Evolutionary conservation across 176 grass and related monocot species (phyloP).

Genomic region (Carex parvula): DNA sequence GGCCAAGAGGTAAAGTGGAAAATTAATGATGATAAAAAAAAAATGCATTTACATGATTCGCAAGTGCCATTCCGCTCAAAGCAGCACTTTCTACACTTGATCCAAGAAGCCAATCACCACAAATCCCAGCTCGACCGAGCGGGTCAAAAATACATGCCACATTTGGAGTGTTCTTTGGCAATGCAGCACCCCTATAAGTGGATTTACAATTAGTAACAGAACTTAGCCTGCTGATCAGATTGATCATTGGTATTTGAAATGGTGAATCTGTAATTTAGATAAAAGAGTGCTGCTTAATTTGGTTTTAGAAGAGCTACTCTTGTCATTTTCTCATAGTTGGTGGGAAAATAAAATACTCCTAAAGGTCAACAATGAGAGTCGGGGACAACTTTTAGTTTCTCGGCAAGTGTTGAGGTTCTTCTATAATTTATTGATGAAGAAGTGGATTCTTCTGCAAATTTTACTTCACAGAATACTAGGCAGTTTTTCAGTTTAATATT

Average conservation of each 20-base stretch:
- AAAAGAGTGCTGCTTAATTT: neutral
- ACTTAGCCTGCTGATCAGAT: slow-evolving; percentile 9
- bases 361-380: neutral
- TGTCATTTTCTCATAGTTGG: neutral
- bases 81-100: slow-evolving; percentile 80
- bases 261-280: neutral
- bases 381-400: neutral
- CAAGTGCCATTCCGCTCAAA: slow-evolving; percentile 76
- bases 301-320: neutral
- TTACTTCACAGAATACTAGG: neutral
- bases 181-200: slow-evolving; percentile 73
- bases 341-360: neutral
- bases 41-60: slow-evolving; percentile 55
- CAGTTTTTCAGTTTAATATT: neutral
- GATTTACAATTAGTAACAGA: slow-evolving; percentile 1
- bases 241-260: slow-evolving; percentile 7
- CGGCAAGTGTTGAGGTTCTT: neutral
- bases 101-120: slow-evolving; percentile 89
- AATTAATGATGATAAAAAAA: neutral
- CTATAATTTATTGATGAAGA: neutral
- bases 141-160: slow-evolving; percentile 85
- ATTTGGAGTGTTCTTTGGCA: slow-evolving; percentile 72
- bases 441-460: neutral
- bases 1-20: neutral
- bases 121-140: slow-evolving; percentile 84